Base-by-base conservation (phyloP, 805 yeast species). In the Saccharomycopsis selenospora region DNA sequence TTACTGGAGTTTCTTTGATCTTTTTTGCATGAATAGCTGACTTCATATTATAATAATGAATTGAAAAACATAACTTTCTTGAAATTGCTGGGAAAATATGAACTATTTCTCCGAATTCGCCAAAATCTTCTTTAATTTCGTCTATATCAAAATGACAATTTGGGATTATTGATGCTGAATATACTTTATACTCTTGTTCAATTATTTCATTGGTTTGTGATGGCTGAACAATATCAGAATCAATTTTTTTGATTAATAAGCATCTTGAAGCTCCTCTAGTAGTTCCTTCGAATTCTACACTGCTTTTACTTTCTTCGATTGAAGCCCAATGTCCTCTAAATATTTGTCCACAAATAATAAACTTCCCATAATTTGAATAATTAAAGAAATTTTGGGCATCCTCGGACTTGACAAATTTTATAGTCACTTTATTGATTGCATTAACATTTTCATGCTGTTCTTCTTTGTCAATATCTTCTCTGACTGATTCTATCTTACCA, bases 31-130 rank as follows among this genome's bases (percentile, higher is more conserved):
- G 58, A 22, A 85, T 73, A 0, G 93, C 85, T 13, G 79, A 67
- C 29, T 72, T 61, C 3, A 82, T 72, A 55, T 81, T 81, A 43
- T 69, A 71, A 60, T 70, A 85, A 45, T 77, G 79, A 13, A 85
- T 64, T 8, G 81, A 70, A 54, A 85, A 68, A 50, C 87, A 74
- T 25, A 83, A 59, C 56, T 75, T 81, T 46, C 80, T 68, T 1
- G 89, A 82, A 3, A 85, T 69, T n/a, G 83, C 74, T 2, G 93
- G 85, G 1, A 76, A 64, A 2, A 83, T 64, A 36, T 82, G 87
- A 11, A 80, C 63, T 2, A 85, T 70, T 2, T 69, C 68, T 0
- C 93, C 95, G 63, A 71, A 82, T 18, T 56, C 57, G 4, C 59
- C 61, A 55, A 85, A 80, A 56, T 82, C 87, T 24, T 58, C 48